Conservation (phyloP, 352 stramenopile genomes). For the Phytophthora pinifolia region DNA sequence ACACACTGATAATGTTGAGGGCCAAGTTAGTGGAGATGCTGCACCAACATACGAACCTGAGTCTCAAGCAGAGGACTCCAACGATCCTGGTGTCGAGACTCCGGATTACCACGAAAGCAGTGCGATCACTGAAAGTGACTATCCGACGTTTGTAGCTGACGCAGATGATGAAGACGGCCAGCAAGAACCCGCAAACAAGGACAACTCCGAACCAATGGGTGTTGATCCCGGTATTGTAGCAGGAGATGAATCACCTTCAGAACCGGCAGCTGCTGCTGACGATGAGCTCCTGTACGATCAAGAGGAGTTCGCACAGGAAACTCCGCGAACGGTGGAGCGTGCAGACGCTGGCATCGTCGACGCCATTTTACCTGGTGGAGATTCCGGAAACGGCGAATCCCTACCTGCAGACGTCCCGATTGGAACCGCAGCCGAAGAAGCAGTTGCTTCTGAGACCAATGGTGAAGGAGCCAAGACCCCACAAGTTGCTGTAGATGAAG, state of each 20-base stretch:
- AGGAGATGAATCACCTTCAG: background rate
- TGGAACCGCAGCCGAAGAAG: no score
- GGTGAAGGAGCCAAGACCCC: background rate
- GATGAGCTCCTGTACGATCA: slow-evolving; percentile 20
- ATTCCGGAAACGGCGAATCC: background rate
- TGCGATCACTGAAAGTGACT: slow-evolving; percentile 10
- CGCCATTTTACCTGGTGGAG: background rate
- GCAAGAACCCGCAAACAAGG: background rate
- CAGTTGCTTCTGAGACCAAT: background rate
- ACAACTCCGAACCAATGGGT: background rate
- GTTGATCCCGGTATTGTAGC: background rate
- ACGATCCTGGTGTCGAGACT: slow-evolving; percentile 3
- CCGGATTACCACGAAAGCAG: background rate
- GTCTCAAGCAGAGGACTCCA: no score
- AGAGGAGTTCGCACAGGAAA: slow-evolving; percentile 22
- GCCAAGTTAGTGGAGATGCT: background rate
- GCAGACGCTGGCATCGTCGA: background rate
- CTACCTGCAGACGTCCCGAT: no score
- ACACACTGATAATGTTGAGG: background rate
- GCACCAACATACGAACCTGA: background rate
- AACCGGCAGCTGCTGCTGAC: background rate
- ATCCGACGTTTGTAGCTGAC: slow-evolving; percentile 12
- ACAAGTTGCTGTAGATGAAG: background rate
- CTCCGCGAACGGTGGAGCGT: background rate
- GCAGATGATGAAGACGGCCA: background rate